Percentiles rank a stretch among this genome's conserved stretches.
Evolutionary conservation across 345 rosid species (phyloP).

Genomic region (Euphorbia tirucalli): DNA sequence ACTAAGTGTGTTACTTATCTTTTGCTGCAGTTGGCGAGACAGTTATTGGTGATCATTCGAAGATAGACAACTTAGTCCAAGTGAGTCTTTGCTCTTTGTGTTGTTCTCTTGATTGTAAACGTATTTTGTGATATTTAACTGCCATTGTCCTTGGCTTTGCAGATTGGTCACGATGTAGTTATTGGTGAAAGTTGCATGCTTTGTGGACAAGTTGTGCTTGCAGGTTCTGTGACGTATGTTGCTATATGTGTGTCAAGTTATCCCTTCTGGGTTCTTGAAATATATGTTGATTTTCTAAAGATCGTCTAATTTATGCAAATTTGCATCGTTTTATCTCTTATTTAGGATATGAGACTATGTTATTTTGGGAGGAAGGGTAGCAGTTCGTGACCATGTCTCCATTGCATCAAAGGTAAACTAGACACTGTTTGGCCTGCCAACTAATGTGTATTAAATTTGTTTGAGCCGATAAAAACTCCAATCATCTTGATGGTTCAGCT

Average conservation of each 20-base stretch:
- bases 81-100: constrained; percentile 27
- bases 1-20: constrained; percentile 9
- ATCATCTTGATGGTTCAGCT: too few relatives aligned
- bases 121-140: constrained; percentile 11
- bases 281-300: background rate
- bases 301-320: background rate
- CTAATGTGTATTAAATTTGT: too few relatives aligned
- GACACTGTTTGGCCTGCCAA: too few relatives aligned
- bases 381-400: constrained; percentile 66
- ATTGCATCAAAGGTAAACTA: constrained; percentile 75
- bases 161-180: constrained; percentile 80
- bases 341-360: constrained; percentile 67
- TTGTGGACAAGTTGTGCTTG: constrained; percentile 86
- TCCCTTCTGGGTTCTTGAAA: too few relatives aligned
- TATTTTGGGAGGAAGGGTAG: constrained; percentile 65
- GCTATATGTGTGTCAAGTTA: too few relatives aligned
- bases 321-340: background rate
- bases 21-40: constrained; percentile 85
- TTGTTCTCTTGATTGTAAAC: constrained; percentile 6
- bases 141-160: constrained; percentile 20
- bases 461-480: too few relatives aligned
- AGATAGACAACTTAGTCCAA: constrained; percentile 88
- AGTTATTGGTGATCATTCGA: constrained; percentile 62
- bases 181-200: constrained; percentile 75
- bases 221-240: constrained; percentile 80